A percentile compares a stretch with the other conserved stretches of the same genome.
phyloP scores from a whole-genome alignment of 106 monocot genomes.

The Phalaenopsis aphrodite region DNA sequence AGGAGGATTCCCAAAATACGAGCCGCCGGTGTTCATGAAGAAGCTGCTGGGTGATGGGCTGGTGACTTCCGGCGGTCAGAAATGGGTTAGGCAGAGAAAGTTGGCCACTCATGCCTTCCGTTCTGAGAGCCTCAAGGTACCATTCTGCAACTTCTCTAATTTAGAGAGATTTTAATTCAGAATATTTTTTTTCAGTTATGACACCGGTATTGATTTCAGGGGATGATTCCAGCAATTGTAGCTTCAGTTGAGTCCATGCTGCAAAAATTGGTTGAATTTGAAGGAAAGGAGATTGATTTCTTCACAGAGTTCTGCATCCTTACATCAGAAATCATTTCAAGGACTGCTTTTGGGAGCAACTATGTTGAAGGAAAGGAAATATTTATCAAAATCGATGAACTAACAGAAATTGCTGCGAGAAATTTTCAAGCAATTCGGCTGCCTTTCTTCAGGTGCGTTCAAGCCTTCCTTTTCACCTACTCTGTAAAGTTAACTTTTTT shows the following conservation, averaged over 20 bases:
- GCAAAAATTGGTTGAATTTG: constrained; percentile 6
- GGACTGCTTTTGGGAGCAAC: constrained; percentile 18
- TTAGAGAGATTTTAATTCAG: no score
- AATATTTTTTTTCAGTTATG: neutral
- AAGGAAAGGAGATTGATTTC: constrained; percentile 16
- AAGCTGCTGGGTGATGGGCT: constrained; percentile 19
- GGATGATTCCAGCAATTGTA: constrained; percentile 11
- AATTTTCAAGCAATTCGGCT: neutral
- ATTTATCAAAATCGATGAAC: constrained; percentile 12
- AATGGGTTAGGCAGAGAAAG: constrained; percentile 19
- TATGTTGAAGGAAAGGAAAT: constrained; percentile 14
- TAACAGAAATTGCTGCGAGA: neutral
- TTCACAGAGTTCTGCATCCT: constrained; percentile 9
- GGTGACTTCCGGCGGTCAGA: constrained; percentile 10
- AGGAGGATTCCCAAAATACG: constrained; percentile 11
- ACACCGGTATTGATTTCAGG: neutral
- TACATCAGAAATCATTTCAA: constrained; percentile 19
- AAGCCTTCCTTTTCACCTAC: neutral
- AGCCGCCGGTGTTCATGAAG: neutral
- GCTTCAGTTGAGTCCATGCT: constrained; percentile 9
- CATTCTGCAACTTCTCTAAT: neutral
- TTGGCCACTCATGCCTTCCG: constrained; percentile 16
- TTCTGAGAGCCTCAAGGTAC: constrained; percentile 15
- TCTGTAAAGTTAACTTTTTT: neutral
- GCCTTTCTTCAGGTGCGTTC: constrained; percentile 10